Base-by-base conservation (phyloP, 345 rosid species). In the Aquilaria yunnanensis region DNA sequence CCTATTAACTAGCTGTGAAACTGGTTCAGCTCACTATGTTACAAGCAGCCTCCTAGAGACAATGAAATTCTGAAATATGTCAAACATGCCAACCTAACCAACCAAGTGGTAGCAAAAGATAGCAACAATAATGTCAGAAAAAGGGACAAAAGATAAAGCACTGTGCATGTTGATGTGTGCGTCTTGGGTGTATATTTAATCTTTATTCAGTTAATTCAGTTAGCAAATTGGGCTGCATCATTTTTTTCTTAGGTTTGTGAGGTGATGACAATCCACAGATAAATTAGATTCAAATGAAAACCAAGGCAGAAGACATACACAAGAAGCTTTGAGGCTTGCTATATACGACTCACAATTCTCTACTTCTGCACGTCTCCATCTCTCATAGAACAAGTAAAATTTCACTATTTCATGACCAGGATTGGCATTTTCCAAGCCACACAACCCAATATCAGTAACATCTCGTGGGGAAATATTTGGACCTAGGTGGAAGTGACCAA, bases 341-440 rank as follows among this genome's bases (percentile, higher is more conserved):
- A 86, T 61, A 78, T 80, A 82, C 33, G 69, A 61, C 78, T 85
- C 96, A 29, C 61, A 80, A 62, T 87, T 85, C 59, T 82, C 97
- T 47, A 89, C 66, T 78, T 94, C 99, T 60, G 86, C 93, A 48
- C 96, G 88, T 78, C 97, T 83, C 96, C 96, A 89, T 67, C 79
- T 87, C 85, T 94, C 99, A 56, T 81, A 82, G 67, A 85, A 81
- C 77, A 94, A 60, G 80, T 80, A 83, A 61, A 94, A 77, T 46
- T 77, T 86, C 64, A 90, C 99, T 29, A 82, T 75, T 68, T 76
- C 96, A 58, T 76, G 75, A 67, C 78, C 75, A 0, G 91, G 84
- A 74, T 77, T 75, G 41, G 61, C 66, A 63, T 69, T 72, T 63
- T 80, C 80, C 7, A 46, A 37, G 54, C 72, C 69, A 53, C 51